Evolutionary conservation across 164 flowering plant species (phyloP).

Genomic region (Nelumbo lutea): DNA sequence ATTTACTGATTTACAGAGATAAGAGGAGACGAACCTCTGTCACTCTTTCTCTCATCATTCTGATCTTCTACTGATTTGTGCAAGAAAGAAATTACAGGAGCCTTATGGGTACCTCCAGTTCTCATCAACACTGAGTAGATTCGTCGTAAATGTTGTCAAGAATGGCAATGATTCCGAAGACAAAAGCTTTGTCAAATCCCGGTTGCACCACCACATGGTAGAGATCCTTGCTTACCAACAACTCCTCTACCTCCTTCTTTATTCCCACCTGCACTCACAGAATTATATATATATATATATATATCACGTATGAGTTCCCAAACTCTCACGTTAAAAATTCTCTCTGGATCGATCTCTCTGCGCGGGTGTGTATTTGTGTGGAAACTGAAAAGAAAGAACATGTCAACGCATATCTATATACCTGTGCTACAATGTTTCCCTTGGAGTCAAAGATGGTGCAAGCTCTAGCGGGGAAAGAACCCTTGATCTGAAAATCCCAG

Average conservation of each 20-base stretch:
- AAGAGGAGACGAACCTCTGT: too few relatives aligned
- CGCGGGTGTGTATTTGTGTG: neutral
- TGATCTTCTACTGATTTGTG: too few relatives aligned
- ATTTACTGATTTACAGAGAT: too few relatives aligned
- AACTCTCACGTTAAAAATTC: neutral
- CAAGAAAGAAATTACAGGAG: too few relatives aligned
- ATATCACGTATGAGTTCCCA: neutral
- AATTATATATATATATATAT: neutral
- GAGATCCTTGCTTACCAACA: slow-evolving; percentile 51
- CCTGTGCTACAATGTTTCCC: slow-evolving; percentile 68
- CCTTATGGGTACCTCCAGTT: neutral
- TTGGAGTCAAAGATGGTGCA: slow-evolving; percentile 51
- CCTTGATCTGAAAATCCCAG: slow-evolving; percentile 60
- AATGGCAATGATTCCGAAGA: slow-evolving; percentile 73
- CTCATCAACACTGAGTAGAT: slow-evolving; percentile 52
- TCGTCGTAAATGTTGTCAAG: slow-evolving; percentile 75
- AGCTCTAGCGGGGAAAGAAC: slow-evolving; percentile 53
- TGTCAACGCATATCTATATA: slow-evolving; percentile 1
- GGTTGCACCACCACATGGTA: slow-evolving; percentile 66
- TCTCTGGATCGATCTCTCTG: neutral
- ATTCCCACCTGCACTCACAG: slow-evolving; percentile 39
- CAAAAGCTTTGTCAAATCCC: slow-evolving; percentile 80
- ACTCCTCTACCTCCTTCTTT: slow-evolving; percentile 29
- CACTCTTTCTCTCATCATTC: too few relatives aligned
- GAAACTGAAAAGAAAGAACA: neutral